These are phyloP conservation scores for Kalaharituber pfeilii DNA, from an alignment of 2,329 filamentous ascomycete species.

Conservation along the genomic window DNA sequence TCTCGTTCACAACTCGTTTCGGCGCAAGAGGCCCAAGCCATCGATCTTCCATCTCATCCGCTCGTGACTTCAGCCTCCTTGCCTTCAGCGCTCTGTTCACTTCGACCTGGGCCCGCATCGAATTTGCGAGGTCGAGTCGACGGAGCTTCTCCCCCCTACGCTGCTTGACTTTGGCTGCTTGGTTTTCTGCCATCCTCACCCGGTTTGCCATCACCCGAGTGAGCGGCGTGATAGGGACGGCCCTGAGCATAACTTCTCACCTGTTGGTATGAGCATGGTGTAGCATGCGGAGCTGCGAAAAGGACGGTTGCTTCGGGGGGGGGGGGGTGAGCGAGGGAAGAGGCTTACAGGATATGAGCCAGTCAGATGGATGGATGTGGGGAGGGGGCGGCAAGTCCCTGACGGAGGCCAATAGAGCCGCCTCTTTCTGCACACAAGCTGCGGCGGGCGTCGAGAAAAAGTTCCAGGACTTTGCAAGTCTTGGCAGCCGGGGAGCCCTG, in stretches of 20 bases:
- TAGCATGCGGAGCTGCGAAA: no score
- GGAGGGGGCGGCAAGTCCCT: not conserved
- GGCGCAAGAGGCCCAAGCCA: conserved; percentile 61
- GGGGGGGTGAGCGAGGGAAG: no score
- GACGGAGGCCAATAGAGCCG: no score
- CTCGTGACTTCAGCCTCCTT: conserved; percentile 34
- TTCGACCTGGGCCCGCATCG: not conserved
- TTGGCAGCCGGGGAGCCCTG: no score
- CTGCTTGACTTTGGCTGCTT: not conserved
- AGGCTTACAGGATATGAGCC: not conserved
- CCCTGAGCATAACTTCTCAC: not conserved
- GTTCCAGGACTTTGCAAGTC: no score
- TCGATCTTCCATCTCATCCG: conserved; percentile 56
- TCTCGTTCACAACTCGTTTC: conserved; percentile 39
- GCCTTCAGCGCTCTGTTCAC: not conserved
- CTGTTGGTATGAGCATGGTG: no score
- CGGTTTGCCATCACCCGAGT: not conserved
- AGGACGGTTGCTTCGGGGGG: no score
- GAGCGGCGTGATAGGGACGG: not conserved
- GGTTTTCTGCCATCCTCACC: not conserved
- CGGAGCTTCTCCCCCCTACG: not conserved
- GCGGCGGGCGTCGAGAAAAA: no score
- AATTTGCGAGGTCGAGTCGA: not conserved
- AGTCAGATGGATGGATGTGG: not conserved
- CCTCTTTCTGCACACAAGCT: no score